phyloP scores from a whole-genome alignment of 441 rosid genomes.

The Capsella rubella region DNA sequence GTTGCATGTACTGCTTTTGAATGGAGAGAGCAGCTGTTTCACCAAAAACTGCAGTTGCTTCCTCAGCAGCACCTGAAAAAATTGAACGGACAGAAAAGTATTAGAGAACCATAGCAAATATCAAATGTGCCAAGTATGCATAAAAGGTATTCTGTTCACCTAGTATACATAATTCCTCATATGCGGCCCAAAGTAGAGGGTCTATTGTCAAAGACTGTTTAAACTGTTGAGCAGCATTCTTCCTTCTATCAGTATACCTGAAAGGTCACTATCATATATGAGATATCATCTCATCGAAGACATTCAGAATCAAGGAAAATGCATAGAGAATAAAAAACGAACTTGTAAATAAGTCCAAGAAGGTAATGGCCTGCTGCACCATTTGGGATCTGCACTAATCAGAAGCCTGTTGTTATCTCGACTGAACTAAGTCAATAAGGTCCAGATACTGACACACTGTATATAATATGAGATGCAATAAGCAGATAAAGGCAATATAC shows the following conservation, averaged over 20 bases:
- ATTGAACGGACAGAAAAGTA: slow-evolving; percentile 10
- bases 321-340: slow-evolving; percentile 28
- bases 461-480: slow-evolving; percentile 11
- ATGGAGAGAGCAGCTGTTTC: slow-evolving; percentile 82
- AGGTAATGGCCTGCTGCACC: slow-evolving; percentile 98
- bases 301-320: slow-evolving; percentile 14
- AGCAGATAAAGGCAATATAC: slow-evolving; percentile 17
- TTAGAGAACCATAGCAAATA: slow-evolving; percentile 22
- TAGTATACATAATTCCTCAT: slow-evolving; percentile 89
- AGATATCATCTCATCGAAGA: slow-evolving; percentile 25
- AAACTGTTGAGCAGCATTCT: slow-evolving; percentile 79
- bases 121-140: slow-evolving; percentile 1
- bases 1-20: slow-evolving; percentile 77
- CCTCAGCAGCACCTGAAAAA: slow-evolving; percentile 86
- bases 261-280: slow-evolving; percentile 37
- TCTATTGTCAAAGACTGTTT: slow-evolving; percentile 83
- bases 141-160: slow-evolving; percentile 54
- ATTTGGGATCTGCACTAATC: slow-evolving; percentile 75
- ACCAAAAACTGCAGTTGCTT: slow-evolving; percentile 82
- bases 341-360: slow-evolving; percentile 96
- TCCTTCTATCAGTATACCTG: slow-evolving; percentile 95
- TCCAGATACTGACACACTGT: slow-evolving; percentile 26
- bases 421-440: slow-evolving; percentile 11
- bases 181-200: slow-evolving; percentile 96
- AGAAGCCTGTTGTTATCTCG: slow-evolving; percentile 10